phyloP scores from a whole-genome alignment of 169 alveolate genomes.

The Eimeria zaria region DNA sequence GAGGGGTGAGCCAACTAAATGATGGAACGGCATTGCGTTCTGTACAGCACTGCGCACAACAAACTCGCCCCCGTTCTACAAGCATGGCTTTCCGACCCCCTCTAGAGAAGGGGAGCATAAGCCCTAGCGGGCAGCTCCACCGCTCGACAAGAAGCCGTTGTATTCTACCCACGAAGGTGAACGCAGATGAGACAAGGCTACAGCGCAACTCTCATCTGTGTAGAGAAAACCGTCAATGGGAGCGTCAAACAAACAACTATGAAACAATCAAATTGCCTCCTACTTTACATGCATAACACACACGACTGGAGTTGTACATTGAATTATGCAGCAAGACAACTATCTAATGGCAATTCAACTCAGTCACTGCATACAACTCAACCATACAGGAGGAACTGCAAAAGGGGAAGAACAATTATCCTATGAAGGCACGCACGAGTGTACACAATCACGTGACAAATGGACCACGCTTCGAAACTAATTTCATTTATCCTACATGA shows the following conservation, averaged over 20 bases:
- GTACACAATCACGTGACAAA: neutral
- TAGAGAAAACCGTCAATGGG: neutral
- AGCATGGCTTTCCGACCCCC: constrained; percentile 35
- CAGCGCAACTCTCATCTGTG: neutral
- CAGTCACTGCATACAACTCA: neutral
- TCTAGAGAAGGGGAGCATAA: constrained; percentile 47
- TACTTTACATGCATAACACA: too few species aligned
- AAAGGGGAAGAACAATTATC: too few species aligned
- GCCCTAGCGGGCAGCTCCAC: neutral
- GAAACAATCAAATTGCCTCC: neutral
- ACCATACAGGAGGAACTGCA: neutral
- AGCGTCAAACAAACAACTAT: neutral
- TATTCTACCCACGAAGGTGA: constrained; percentile 2
- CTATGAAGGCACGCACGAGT: too few species aligned
- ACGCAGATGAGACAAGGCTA: neutral
- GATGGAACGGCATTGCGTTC: neutral
- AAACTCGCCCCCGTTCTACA: neutral
- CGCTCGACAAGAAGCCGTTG: constrained; percentile 70
- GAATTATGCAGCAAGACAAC: neutral
- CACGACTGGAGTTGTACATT: too few species aligned
- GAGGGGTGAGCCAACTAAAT: neutral
- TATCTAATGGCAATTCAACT: neutral
- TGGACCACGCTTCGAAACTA: too few species aligned
- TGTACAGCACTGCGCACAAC: neutral
- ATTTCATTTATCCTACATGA: too few species aligned